Evolutionary conservation across 805 yeast genomes (phyloP).

Genomic region (Candida chauliodis): DNA sequence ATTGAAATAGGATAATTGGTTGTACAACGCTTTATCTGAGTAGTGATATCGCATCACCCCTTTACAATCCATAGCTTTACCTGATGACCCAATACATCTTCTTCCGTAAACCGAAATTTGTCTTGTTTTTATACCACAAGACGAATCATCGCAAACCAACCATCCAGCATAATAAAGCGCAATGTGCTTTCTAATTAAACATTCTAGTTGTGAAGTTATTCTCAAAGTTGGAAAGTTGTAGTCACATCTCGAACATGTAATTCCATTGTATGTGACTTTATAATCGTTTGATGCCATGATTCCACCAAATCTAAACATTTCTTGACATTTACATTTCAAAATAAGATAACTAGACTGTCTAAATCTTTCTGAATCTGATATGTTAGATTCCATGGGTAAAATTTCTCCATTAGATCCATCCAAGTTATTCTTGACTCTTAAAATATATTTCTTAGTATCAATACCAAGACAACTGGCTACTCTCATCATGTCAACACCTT

Average conservation of each 20-base stretch:
- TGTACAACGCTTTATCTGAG: constrained; percentile 76
- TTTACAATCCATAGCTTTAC: constrained; percentile 61
- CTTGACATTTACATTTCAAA: constrained; percentile 62
- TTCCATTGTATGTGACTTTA: constrained; percentile 61
- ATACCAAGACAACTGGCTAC: constrained; percentile 76
- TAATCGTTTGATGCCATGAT: constrained; percentile 61
- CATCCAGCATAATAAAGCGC: constrained; percentile 82
- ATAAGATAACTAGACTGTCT: constrained; percentile 54
- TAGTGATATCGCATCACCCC: constrained; percentile 80
- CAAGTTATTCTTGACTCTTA: constrained; percentile 39
- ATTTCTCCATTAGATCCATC: constrained; percentile 36
- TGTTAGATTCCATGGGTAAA: constrained; percentile 76
- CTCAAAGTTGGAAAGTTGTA: constrained; percentile 47
- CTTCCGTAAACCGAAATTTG: constrained; percentile 88
- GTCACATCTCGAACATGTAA: constrained; percentile 65
- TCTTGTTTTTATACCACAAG: constrained; percentile 77
- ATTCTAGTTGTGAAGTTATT: constrained; percentile 71
- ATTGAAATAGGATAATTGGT: constrained; percentile 76
- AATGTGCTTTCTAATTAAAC: constrained; percentile 64
- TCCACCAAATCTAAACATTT: constrained; percentile 69
- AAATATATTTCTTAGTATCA: constrained; percentile 61
- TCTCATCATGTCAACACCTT: constrained; percentile 78
- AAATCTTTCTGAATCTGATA: constrained; percentile 81
- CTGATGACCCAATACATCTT: constrained; percentile 68
- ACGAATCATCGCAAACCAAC: constrained; percentile 78